Conservation (phyloP, 148 eudicot genomes). For the Limonium bicolor region DNA sequence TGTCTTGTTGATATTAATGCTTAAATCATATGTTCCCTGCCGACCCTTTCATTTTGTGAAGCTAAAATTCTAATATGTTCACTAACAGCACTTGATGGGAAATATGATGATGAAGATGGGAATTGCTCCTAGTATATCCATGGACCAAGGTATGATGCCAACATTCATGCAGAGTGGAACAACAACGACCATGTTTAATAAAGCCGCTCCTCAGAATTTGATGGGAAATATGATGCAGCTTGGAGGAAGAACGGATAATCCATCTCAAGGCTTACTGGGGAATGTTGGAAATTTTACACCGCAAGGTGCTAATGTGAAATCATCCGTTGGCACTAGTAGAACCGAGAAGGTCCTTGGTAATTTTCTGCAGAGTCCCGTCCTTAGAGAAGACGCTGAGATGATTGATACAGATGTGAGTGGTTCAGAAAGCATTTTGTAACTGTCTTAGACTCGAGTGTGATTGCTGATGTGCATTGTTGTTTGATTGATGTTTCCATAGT, state of each 20-base stretch:
- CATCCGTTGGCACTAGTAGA: slow-evolving; percentile 33
- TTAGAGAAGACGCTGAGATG: slow-evolving; percentile 21
- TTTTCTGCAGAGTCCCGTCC: slow-evolving; percentile 49
- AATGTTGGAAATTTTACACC: slow-evolving; percentile 15
- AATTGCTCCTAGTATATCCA: slow-evolving; percentile 31
- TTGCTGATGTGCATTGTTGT: background rate
- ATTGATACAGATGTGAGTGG: slow-evolving; percentile 12
- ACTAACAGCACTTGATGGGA: slow-evolving; percentile 40
- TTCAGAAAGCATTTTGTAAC: background rate
- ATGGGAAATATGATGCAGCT: slow-evolving; percentile 26
- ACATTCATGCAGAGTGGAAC: slow-evolving; percentile 45
- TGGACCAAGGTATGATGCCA: slow-evolving; percentile 47
- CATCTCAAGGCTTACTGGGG: slow-evolving; percentile 13
- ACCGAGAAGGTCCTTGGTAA: slow-evolving; percentile 45
- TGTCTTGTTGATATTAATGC: background rate
- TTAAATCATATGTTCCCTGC: background rate
- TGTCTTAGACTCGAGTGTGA: background rate
- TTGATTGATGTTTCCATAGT: background rate
- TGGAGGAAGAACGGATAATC: slow-evolving; percentile 15
- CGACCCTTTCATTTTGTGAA: background rate
- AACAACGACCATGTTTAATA: slow-evolving; percentile 16
- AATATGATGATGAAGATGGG: slow-evolving; percentile 68
- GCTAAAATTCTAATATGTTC: slow-evolving; percentile 4
- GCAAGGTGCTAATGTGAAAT: slow-evolving; percentile 17
- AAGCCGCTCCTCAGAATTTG: slow-evolving; percentile 34